A percentile compares a stretch with the other conserved stretches of the same genome.
Conservation (phyloP, 1,139 yeast species). For the Geotrichum aggregatum region DNA sequence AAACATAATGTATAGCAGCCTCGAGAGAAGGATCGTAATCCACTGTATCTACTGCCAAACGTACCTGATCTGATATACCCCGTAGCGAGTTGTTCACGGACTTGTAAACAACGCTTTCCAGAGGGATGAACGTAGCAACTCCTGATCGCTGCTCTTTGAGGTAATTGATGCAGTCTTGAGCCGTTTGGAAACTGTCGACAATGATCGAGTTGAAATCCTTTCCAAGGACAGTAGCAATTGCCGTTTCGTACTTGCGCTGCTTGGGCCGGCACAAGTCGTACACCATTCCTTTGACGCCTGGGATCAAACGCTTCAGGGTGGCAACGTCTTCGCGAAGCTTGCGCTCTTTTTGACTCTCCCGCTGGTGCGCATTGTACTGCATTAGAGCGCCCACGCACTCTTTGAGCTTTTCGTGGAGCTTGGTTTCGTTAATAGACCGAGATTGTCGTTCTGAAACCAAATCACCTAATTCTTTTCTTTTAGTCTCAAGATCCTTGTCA, state of each 20-base stretch:
- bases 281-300: conserved; percentile 78
- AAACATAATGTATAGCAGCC: conserved; percentile 73
- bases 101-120: conserved; percentile 67
- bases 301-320: conserved; percentile 63
- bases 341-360: conserved; percentile 69
- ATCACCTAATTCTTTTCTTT: conserved; percentile 44
- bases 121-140: conserved; percentile 79
- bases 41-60: conserved; percentile 64
- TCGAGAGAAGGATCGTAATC: conserved; percentile 67
- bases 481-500: conserved; percentile 30
- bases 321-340: conserved; percentile 68
- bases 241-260: conserved; percentile 67
- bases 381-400: conserved; percentile 60
- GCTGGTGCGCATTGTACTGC: conserved; percentile 67
- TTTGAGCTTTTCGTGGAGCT: conserved; percentile 60
- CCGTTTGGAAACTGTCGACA: conserved; percentile 72
- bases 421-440: conserved; percentile 48
- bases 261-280: conserved; percentile 78
- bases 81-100: conserved; percentile 56
- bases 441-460: conserved; percentile 48
- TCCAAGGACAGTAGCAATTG: conserved; percentile 78
- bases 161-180: conserved; percentile 76
- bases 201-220: conserved; percentile 74
- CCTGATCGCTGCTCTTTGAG: conserved; percentile 86
- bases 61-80: conserved; percentile 51